Base-by-base conservation (phyloP, 2,329 filamentous ascomycete species). In the Chrysoporthe deuterocubensis region DNA sequence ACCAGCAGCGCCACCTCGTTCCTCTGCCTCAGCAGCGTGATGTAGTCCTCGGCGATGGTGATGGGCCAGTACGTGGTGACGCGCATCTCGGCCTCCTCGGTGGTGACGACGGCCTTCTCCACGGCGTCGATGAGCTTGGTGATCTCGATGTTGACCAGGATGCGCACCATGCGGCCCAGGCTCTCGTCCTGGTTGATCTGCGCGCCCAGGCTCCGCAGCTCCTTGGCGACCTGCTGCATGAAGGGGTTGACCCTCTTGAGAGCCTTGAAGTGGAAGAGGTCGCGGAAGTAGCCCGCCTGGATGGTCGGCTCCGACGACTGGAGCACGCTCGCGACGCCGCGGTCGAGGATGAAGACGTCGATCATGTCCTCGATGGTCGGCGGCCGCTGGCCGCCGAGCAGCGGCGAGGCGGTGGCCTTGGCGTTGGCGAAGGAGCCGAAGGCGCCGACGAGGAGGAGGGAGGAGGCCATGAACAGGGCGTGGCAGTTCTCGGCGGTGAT, bases 401-500 rank as follows among this genome's bases (percentile, higher is more conserved):
- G 58, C 1, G 67, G 58, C 5, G 67, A 65, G 37, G 40, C 57
- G 0, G 69, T 70, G 8, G 76, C 73, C 8, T 68, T 64, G 13
- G 69, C 72, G 7, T 68, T 62, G 1, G 74, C 68, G 11, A 76
- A 69, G 1, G 75, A 68, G 0, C 76, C 75, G 43, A 76, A 80
- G 0, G 75, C 75, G 18, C 74, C 72, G n/a, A 80, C 74, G 8
- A 74, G 70, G 0, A 80, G 70, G 13, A 80, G 43, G 1, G 76
- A 77, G 0, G 77, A 74, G 0, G 76, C 72, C 2, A 75, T 67
- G 64, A 80, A 80, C 3, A 78, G 71, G 0, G 77, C 73, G n/a
- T 77, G 73, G 46, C 75, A 79, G 54, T 73, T 78, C 0, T 76
- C 73, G 0, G 72, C 70, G 8, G 65, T 73, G 34, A 79, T 72